Percentiles rank a stretch among this genome's conserved stretches.
phyloP scores from a whole-genome alignment of 1,284 basidiomycete species.

The Earliella scabrosa region DNA sequence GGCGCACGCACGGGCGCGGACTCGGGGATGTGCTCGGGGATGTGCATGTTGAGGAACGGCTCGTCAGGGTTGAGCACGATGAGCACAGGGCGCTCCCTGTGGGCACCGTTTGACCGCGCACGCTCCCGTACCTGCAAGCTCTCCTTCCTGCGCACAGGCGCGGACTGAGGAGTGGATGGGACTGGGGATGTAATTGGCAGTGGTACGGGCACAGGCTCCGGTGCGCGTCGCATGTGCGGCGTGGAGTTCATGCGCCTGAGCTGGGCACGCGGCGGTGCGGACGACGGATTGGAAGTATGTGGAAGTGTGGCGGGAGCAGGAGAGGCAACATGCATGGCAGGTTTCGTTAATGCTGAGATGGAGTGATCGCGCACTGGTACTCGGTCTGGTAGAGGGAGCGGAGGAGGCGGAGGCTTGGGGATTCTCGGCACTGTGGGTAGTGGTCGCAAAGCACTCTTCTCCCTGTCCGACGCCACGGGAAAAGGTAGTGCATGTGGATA shows the following conservation, averaged over 20 bases:
- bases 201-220: neutral
- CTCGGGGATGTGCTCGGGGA: neutral
- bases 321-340: neutral
- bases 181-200: neutral
- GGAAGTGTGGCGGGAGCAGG: neutral
- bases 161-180: conserved; percentile 1
- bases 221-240: neutral
- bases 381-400: conserved; percentile 3
- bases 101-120: neutral
- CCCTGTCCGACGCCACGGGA: too few species aligned
- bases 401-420: conserved; percentile 6
- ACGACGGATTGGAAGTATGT: neutral
- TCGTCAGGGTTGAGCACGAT: conserved; percentile 1
- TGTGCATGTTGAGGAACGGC: conserved; percentile 1
- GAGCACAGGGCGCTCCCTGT: conserved; percentile 3
- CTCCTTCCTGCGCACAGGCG: neutral
- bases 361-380: neutral
- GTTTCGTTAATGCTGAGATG: neutral
- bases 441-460: too few species aligned
- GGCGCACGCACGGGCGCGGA: conserved; percentile 9
- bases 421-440: neutral
- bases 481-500: too few species aligned
- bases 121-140: neutral
- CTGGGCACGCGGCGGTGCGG: conserved; percentile 1
- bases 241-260: neutral